Conservation (phyloP, 2,329 filamentous ascomycete genomes). For the Amylocarpus encephaloides region DNA sequence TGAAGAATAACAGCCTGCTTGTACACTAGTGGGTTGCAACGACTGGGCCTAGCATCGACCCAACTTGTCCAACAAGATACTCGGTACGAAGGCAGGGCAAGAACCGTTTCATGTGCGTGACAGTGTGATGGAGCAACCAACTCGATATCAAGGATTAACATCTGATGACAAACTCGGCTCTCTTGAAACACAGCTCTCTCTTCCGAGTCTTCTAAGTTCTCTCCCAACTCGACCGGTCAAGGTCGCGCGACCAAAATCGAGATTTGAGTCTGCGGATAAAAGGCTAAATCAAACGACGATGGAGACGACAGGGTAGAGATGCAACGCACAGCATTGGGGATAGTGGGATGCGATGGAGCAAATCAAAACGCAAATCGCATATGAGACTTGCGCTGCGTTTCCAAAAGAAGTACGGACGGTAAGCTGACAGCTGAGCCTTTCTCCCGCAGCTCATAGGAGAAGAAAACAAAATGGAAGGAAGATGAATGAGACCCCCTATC, state of each 20-base stretch:
- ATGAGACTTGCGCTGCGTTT: neutral
- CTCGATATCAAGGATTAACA: neutral
- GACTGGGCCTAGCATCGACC: neutral
- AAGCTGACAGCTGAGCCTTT: slow-evolving; percentile 7
- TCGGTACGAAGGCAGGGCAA: neutral
- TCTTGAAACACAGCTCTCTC: neutral
- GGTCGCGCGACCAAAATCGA: neutral
- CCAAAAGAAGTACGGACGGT: slow-evolving; percentile 1
- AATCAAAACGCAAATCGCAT: neutral
- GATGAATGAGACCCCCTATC: neutral
- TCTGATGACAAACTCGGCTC: neutral
- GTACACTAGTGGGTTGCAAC: too few species aligned
- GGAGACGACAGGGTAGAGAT: neutral
- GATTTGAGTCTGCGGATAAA: too few species aligned
- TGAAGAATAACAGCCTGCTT: too few species aligned
- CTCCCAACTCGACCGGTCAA: neutral
- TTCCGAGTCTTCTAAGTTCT: too few species aligned
- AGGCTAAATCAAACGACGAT: too few species aligned
- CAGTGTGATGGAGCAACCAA: neutral
- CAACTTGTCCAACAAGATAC: neutral
- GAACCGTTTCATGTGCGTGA: neutral
- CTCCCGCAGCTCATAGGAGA: neutral
- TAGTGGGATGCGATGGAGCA: neutral
- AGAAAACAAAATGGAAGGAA: neutral
- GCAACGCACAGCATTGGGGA: neutral